A percentile compares a stretch with the other conserved stretches of the same genome.
These are phyloP conservation scores for Laguncularia racemosa DNA, from an alignment of 345 rosid genomes.

Conservation along the genomic window DNA sequence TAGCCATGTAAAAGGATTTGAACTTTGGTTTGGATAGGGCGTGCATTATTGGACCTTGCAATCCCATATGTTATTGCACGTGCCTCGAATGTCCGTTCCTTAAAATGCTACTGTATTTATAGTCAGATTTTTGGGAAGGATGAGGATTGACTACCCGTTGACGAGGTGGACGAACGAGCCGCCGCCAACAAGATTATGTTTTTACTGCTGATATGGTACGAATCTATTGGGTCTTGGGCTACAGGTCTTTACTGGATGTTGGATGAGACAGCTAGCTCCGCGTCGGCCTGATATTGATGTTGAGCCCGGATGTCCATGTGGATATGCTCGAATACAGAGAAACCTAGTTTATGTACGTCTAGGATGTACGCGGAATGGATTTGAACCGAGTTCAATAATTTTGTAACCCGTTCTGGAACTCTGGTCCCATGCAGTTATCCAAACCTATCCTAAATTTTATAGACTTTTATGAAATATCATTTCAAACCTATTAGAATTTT, in stretches of 20 bases:
- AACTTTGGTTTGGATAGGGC: too few species aligned
- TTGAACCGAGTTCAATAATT: too few species aligned
- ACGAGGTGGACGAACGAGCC: constrained; percentile 40
- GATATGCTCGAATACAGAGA: constrained; percentile 30
- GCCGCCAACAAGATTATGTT: constrained; percentile 32
- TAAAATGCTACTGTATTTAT: constrained; percentile 2
- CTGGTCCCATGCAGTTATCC: too few species aligned
- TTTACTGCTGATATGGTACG: constrained; percentile 17
- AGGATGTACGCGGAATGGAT: too few species aligned
- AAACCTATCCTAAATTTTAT: too few species aligned
- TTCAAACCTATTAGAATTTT: too few species aligned
- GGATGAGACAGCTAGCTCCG: constrained; percentile 36
- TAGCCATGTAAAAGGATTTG: neutral
- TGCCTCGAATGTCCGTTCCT: neutral
- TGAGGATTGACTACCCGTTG: constrained; percentile 23
- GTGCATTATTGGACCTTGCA: too few species aligned
- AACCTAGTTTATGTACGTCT: neutral
- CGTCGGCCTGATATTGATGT: constrained; percentile 29
- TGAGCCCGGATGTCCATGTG: constrained; percentile 6
- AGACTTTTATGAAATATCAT: too few species aligned
- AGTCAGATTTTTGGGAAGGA: constrained; percentile 5
- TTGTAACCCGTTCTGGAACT: too few species aligned
- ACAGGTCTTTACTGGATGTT: constrained; percentile 4
- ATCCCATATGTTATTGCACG: neutral
- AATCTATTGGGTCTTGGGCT: constrained; percentile 6